Percentiles rank a stretch among this genome's conserved stretches.
Evolutionary conservation across 148 eudicot genomes (phyloP).

Genomic region (Silene conica): DNA sequence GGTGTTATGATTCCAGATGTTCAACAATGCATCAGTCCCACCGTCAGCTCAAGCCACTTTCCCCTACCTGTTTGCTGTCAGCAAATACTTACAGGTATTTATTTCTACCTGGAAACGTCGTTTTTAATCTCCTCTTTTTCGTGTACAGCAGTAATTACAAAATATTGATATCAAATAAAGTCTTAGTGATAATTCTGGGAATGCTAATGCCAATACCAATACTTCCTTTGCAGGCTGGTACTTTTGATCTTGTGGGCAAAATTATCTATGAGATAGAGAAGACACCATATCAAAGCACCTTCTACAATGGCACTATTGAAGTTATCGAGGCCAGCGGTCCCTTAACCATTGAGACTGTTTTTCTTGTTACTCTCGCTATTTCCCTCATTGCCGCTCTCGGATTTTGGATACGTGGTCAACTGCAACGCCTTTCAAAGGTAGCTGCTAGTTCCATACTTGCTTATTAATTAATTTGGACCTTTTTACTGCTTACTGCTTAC

Average conservation of each 20-base stretch:
- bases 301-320: conserved; percentile 88
- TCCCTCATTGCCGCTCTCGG: conserved; percentile 67
- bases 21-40: conserved; percentile 80
- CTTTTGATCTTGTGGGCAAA: conserved; percentile 80
- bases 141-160: neutral
- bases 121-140: no score
- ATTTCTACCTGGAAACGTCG: neutral
- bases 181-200: conserved; percentile 3
- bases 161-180: neutral
- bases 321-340: conserved; percentile 77
- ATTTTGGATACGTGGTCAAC: conserved; percentile 61
- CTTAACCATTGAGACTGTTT: conserved; percentile 77
- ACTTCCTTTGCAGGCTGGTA: conserved; percentile 59
- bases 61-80: conserved; percentile 76
- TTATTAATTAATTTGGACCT: neutral
- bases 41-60: conserved; percentile 86
- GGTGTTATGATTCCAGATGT: conserved; percentile 37
- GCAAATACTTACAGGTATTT: conserved; percentile 89
- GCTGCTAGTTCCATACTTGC: neutral
- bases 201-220: neutral
- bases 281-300: conserved; percentile 68
- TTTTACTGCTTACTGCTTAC: neutral
- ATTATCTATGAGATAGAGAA: conserved; percentile 84
- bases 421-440: conserved; percentile 72
- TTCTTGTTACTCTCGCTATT: conserved; percentile 65